Percentiles rank a stretch among this genome's conserved stretches.
Conservation (phyloP, 352 stramenopile genomes). For the Phytophthora melonis region DNA sequence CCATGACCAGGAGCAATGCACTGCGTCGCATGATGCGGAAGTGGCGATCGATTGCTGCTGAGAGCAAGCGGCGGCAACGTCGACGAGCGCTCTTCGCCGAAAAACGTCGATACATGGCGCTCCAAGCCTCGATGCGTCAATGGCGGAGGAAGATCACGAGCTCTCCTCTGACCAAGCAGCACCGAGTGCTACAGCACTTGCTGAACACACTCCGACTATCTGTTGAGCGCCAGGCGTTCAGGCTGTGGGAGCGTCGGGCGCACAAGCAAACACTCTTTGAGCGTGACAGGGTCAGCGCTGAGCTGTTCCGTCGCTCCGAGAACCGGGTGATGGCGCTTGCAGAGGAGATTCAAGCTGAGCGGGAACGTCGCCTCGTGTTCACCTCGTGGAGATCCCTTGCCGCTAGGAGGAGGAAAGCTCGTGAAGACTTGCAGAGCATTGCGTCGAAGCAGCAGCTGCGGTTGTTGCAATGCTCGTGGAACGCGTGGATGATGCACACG, state of each 20-base stretch:
- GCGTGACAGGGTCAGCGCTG: constrained; percentile 31
- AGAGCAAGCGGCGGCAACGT: constrained; percentile 6
- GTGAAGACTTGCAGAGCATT: constrained; percentile 11
- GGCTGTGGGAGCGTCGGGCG: constrained; percentile 23
- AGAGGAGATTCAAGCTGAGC: constrained; percentile 14
- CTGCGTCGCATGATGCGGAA: constrained; percentile 14
- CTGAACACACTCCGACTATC: constrained; percentile 16
- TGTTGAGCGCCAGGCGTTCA: constrained; percentile 21
- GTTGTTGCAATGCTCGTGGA: constrained; percentile 18
- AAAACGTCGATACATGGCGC: constrained; percentile 28
- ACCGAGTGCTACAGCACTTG: constrained; percentile 13
- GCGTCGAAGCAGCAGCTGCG: constrained; percentile 7
- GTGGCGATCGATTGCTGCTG: constrained; percentile 16
- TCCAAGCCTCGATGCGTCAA: constrained; percentile 25
- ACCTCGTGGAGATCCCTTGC: constrained; percentile 25
- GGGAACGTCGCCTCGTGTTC: constrained; percentile 21
- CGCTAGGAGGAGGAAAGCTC: constrained; percentile 12
- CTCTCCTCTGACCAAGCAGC: constrained; percentile 29
- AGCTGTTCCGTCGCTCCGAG: constrained; percentile 35
- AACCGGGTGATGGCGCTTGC: constrained; percentile 22
- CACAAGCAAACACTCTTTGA: constrained; percentile 20
- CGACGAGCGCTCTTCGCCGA: constrained; percentile 22
- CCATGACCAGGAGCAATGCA: background rate
- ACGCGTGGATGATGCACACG: background rate
- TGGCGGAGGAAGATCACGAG: constrained; percentile 23